Conservation (phyloP, 2,329 filamentous ascomycete species). For the Penicillium capsulatum region DNA sequence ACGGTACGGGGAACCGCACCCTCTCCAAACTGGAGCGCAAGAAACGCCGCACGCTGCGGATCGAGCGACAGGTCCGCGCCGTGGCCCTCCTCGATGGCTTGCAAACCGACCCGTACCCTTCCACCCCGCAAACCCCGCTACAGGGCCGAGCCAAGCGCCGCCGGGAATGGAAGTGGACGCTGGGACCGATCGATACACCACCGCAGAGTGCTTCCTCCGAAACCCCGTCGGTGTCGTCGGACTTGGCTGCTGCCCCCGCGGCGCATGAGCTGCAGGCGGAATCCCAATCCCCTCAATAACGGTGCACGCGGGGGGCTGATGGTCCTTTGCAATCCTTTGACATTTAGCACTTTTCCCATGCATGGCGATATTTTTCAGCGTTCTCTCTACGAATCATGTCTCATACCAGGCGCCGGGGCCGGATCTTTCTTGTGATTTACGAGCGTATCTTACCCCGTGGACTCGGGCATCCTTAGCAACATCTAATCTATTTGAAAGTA, state of each 20-base stretch:
- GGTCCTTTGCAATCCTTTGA: background rate
- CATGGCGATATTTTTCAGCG: too few relatives aligned
- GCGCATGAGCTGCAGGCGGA: slow-evolving; percentile 5
- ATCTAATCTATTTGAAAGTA: background rate
- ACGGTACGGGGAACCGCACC: slow-evolving; percentile 1
- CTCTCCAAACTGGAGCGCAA: slow-evolving; percentile 32
- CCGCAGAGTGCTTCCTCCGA: slow-evolving; percentile 8
- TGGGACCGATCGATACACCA: slow-evolving; percentile 42
- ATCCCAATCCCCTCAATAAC: slow-evolving; percentile 5
- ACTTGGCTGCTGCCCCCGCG: slow-evolving; percentile 3
- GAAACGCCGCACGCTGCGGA: slow-evolving; percentile 30
- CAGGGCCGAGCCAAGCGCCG: slow-evolving; percentile 52
- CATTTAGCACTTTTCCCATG: too few relatives aligned
- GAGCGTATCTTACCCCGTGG: slow-evolving; percentile 6
- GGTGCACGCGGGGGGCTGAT: background rate
- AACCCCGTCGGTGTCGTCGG: slow-evolving; percentile 1
- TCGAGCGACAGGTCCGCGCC: slow-evolving; percentile 38
- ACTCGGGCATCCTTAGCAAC: slow-evolving; percentile 2
- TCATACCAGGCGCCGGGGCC: slow-evolving; percentile 19
- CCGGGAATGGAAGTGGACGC: slow-evolving; percentile 56
- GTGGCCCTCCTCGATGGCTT: slow-evolving; percentile 40
- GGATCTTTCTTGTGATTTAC: slow-evolving; percentile 1
- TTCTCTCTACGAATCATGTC: slow-evolving; percentile 14
- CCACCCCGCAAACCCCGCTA: slow-evolving; percentile 51
- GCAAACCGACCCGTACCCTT: slow-evolving; percentile 45